phyloP scores from a whole-genome alignment of 441 rosid genomes.

The Gossypium trilobum region DNA sequence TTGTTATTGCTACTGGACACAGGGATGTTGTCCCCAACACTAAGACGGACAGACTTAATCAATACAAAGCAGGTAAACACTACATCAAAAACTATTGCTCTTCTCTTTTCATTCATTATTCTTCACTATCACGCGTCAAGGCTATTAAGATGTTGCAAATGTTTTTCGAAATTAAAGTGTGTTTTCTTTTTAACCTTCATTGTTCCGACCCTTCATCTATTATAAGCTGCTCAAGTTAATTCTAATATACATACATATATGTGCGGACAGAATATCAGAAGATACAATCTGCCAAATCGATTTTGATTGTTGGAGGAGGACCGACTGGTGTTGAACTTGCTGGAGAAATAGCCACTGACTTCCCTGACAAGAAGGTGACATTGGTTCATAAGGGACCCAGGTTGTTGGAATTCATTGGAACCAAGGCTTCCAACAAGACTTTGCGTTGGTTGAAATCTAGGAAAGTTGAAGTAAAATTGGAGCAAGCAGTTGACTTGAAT shows the following conservation, averaged over 20 bases:
- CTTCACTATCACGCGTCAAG: no score
- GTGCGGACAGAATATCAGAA: conserved; percentile 50
- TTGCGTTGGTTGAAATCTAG: conserved; percentile 54
- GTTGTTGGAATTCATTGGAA: conserved; percentile 65
- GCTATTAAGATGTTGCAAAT: no score
- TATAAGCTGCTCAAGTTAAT: conserved; percentile 4
- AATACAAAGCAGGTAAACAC: conserved; percentile 44
- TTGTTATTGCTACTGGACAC: conserved; percentile 76
- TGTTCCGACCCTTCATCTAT: no score
- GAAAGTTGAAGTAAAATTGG: conserved; percentile 57
- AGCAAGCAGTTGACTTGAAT: conserved; percentile 49
- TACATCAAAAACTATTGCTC: no score
- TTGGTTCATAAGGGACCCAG: conserved; percentile 64
- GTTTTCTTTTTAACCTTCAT: no score
- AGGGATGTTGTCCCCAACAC: conserved; percentile 40
- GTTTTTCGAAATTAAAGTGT: no score
- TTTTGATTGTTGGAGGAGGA: conserved; percentile 80
- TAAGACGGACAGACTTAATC: conserved; percentile 43
- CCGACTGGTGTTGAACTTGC: conserved; percentile 87
- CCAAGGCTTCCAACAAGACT: conserved; percentile 52
- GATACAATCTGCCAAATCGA: conserved; percentile 56
- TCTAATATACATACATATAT: neutral
- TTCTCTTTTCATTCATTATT: no score
- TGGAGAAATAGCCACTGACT: conserved; percentile 67
- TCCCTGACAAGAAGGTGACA: conserved; percentile 67